Conservation (phyloP, 352 stramenopile species). For the Phytophthora vignae region DNA sequence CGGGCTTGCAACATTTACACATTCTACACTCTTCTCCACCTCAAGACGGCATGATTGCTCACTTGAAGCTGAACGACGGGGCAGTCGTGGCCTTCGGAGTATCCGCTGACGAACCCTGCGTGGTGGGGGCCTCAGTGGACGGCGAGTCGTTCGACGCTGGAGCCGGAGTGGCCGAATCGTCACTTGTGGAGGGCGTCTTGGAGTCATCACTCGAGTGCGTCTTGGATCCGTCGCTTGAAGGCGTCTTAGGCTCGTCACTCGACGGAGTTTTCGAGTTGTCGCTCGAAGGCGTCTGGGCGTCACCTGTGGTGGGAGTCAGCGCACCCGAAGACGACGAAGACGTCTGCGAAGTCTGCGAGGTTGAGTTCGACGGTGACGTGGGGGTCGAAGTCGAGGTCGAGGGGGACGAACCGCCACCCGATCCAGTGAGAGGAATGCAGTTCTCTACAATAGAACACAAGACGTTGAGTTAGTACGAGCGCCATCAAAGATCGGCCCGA, state of each 20-base stretch:
- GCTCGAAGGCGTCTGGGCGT: background rate
- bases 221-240: background rate
- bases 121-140: background rate
- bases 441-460: background rate
- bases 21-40: background rate
- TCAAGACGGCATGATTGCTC: background rate
- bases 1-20: too few relatives aligned
- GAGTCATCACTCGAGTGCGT: background rate
- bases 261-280: background rate
- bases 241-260: background rate
- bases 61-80: constrained; percentile 4
- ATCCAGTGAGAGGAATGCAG: background rate
- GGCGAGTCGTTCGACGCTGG: background rate
- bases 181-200: background rate
- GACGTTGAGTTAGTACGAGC: background rate
- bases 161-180: background rate
- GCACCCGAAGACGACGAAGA: background rate
- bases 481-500: too few relatives aligned
- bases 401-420: background rate
- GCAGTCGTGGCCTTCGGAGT: background rate
- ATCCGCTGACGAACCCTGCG: background rate
- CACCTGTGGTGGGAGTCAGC: background rate
- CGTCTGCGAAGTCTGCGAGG: background rate
- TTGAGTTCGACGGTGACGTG: background rate
- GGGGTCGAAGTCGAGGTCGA: background rate